Evolutionary conservation across 305 asterid species (phyloP), one percentile per base, ranked within the genome.

Genomic region (Salvia sclarea): DNA sequence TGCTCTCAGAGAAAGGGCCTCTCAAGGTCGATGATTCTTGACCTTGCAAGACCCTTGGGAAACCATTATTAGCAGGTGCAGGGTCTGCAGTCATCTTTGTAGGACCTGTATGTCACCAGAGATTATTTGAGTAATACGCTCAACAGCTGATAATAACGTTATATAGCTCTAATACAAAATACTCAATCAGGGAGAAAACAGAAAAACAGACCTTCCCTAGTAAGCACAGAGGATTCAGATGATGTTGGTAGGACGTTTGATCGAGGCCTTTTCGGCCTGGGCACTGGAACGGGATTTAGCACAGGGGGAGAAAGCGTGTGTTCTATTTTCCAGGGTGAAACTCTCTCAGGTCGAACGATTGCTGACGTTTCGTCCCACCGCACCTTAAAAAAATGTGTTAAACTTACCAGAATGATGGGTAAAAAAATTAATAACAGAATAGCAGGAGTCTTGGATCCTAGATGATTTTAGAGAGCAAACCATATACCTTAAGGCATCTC

Each of bases 281-380:
- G 43, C 28, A 84, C 84, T 8, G 94, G 91, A 72, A 86, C 85
- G 50, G 91, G 94, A 84, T 93, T 88, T 68, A 88, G 70, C 0
- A 94, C 83, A 58, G 96, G 86, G 66, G 86, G 93, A 72, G 86
- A 69, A 44, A 84, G 91, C 22, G 93, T 95, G 24, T 85, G 98
- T 55, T 93, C 97, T 65, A 90, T 79, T 66, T 93, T 83, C 98
- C 98, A 93, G 17, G 98, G 96, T 5, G 98, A 93, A 70, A 93
- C 97, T 71, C 94, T 84, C 20, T 90, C 96, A 14, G 98, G 97
- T 53, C 96, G 86, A 60, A 88, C 72, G 55, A 87, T 79, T 44
- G 89, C 61, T 21, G 95, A 86, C 65, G 73, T 84, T 83, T 93
- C 97, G 75, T 93, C 98, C 98, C 97, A 93, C 33, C 91, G 86